These are phyloP conservation scores for Obelidium mucronatum DNA, from an alignment of 192 early-diverging fungal genomes.

Conservation along the genomic window DNA sequence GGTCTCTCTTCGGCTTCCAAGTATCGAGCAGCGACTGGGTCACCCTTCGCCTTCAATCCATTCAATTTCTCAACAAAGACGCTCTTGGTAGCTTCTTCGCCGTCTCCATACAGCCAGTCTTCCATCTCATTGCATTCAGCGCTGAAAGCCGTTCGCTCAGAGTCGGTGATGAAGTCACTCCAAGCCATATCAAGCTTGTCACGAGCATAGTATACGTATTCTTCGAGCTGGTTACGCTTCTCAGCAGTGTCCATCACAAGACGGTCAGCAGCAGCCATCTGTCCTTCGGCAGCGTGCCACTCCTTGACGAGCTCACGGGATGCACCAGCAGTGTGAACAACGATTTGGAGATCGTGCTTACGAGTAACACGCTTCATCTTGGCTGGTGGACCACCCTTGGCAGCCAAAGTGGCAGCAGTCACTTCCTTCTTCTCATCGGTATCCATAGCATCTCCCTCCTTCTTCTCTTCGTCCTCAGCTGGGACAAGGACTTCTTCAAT, in stretches of 20 bases:
- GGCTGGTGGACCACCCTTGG: constrained; percentile 43
- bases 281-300: constrained; percentile 80
- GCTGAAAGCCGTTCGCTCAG: constrained; percentile 74
- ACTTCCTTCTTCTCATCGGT: constrained; percentile 35
- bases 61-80: constrained; percentile 85
- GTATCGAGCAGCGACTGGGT: constrained; percentile 81
- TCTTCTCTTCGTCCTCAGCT: constrained; percentile 78
- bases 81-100: constrained; percentile 90
- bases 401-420: constrained; percentile 4
- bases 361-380: constrained; percentile 94
- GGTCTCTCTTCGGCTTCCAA: constrained; percentile 88
- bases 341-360: constrained; percentile 83
- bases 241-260: constrained; percentile 94
- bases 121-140: constrained; percentile 78
- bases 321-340: constrained; percentile 67
- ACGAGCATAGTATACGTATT: constrained; percentile 97
- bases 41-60: constrained; percentile 79
- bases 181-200: constrained; percentile 82
- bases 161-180: constrained; percentile 76
- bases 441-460: constrained; percentile 44
- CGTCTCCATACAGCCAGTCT: constrained; percentile 96
- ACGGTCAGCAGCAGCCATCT: constrained; percentile 85
- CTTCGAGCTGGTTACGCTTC: constrained; percentile 94
- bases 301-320: constrained; percentile 62
- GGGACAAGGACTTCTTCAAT: constrained; percentile 80